Evolutionary conservation across 805 yeast species (phyloP).

Genomic region (Yarrowia sp.): DNA sequence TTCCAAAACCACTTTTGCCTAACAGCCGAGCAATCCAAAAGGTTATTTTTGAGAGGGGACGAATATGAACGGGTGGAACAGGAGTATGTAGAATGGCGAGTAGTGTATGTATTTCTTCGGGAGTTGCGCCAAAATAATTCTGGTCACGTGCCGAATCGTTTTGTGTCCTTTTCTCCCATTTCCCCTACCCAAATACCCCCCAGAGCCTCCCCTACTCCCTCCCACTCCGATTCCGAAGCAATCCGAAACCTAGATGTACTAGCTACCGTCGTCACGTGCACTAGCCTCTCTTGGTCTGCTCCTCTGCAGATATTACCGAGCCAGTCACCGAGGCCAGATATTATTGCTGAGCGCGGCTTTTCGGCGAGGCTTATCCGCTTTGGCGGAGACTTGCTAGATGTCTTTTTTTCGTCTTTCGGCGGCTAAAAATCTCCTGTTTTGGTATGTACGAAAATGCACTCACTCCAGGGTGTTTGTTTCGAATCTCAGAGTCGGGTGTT

Average conservation of each 20-base stretch:
- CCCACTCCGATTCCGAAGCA: neutral
- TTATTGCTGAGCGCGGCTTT: neutral
- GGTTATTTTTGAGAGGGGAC: neutral
- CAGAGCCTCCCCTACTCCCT: neutral
- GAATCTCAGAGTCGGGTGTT: no score
- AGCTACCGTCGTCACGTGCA: slow-evolving; percentile 2
- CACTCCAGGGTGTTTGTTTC: no score
- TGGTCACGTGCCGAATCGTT: no score
- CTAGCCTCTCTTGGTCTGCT: neutral
- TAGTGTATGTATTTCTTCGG: no score
- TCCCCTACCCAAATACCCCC: neutral
- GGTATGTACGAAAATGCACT: no score
- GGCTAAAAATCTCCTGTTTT: no score
- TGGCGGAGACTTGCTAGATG: no score
- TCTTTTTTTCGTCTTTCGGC: no score
- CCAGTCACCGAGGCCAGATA: neutral
- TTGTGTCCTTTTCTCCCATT: neutral
- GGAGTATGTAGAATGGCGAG: neutral
- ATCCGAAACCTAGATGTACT: neutral
- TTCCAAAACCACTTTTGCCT: neutral
- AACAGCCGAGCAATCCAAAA: neutral
- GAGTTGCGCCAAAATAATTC: no score
- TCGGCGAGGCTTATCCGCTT: neutral
- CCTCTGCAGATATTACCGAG: neutral
- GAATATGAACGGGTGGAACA: no score